Evolutionary conservation across 148 eudicot genomes (phyloP).

Genomic region (Polygonum maritimum): DNA sequence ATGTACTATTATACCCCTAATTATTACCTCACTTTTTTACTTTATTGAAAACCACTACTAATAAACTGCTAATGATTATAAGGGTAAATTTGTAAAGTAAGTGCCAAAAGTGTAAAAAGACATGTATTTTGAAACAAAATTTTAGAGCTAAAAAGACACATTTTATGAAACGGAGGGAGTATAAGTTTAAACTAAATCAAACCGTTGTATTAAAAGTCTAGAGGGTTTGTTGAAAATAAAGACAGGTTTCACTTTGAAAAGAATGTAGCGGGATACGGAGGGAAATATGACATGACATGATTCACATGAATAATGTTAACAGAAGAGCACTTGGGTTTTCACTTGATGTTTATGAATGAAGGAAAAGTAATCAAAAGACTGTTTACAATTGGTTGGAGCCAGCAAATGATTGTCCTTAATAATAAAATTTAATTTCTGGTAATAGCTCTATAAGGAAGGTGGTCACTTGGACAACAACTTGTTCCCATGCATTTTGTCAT

Average conservation of each 20-base stretch:
- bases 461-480: not conserved
- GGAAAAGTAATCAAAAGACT: not conserved
- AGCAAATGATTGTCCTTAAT: not conserved
- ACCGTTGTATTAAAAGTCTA: not conserved
- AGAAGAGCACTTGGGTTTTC: not conserved
- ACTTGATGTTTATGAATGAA: not conserved
- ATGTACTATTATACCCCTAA: too few relatives aligned
- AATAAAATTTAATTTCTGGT: not conserved
- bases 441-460: not conserved
- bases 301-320: not conserved
- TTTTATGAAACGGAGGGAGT: too few relatives aligned
- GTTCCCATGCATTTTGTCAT: not conserved
- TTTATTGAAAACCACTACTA: too few relatives aligned
- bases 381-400: slow-evolving; percentile 1
- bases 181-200: not conserved
- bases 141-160: too few relatives aligned
- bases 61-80: too few relatives aligned
- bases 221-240: not conserved
- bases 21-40: too few relatives aligned
- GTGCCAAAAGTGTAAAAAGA: too few relatives aligned
- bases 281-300: not conserved
- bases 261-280: not conserved
- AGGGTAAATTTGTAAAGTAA: too few relatives aligned
- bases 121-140: too few relatives aligned
- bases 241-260: not conserved